A percentile compares a stretch with the other conserved stretches of the same genome.
Evolutionary conservation across 1,284 basidiomycete species (phyloP).

Genomic region (Ustilago sp.): DNA sequence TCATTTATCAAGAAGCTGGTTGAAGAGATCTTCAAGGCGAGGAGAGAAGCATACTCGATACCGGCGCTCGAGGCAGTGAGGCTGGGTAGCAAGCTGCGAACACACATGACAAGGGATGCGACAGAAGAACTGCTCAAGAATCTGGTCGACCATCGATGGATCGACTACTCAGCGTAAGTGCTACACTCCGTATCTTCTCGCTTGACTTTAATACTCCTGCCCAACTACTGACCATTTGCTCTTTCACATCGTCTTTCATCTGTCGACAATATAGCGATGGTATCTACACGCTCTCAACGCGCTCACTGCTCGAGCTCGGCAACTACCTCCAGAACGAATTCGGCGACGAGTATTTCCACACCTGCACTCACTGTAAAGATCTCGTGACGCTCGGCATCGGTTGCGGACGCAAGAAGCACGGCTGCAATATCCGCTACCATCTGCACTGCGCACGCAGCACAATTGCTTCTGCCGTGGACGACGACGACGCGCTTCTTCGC

Average conservation of each 20-base stretch:
- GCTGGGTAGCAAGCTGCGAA: conserved; percentile 74
- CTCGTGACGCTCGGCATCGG: conserved; percentile 70
- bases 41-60: conserved; percentile 79
- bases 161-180: conserved; percentile 75
- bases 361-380: conserved; percentile 81
- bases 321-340: conserved; percentile 81
- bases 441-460: conserved; percentile 40
- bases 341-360: conserved; percentile 74
- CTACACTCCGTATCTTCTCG: not conserved
- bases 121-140: conserved; percentile 80
- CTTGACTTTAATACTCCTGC: not conserved
- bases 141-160: conserved; percentile 84
- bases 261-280: conserved; percentile 69
- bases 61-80: conserved; percentile 77
- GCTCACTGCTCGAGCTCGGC: conserved; percentile 80
- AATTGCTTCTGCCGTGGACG: conserved; percentile 21
- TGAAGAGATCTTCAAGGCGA: conserved; percentile 85
- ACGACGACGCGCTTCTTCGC: conserved; percentile 24
- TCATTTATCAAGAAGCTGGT: conserved; percentile 70
- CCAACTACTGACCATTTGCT: not conserved
- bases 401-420: conserved; percentile 12
- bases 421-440: conserved; percentile 34
- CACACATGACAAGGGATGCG: conserved; percentile 79
- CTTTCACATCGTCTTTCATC: not conserved
- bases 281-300: conserved; percentile 81